Evolutionary conservation across 2,329 filamentous ascomycete genomes (phyloP), one percentile per base, ranked within the genome.

Genomic region (Fusarium musae): DNA sequence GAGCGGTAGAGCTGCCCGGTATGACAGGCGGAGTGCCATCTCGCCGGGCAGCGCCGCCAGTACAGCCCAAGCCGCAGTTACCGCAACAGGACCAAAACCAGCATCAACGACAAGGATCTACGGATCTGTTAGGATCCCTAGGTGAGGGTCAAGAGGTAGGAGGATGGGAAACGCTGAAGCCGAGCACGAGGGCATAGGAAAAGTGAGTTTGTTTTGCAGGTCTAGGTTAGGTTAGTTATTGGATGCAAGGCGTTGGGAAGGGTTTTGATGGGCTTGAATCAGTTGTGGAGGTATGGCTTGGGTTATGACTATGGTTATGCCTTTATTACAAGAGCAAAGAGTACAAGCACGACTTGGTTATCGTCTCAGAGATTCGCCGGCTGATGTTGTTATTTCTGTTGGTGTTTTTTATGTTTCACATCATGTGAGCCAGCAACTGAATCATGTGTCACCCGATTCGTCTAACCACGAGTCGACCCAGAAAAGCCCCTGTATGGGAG

Each of bases 111-210:
- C 73, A 77, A 50, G 80, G 79, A 16, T 78, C 81, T 9, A 79
- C 83, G 53, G 83, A 83, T 67, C 73, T 85, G 47, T 77, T 88
- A 23, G 88, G 88, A 69, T 82, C 88, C 50, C 77, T 88, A 37
- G 84, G 84, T 47, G 87, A 88, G 49, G 83, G 76, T n/a, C 80
- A 81, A 40, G 86, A 85, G 42, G 82, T 89, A 79, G 85, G 85
- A 17, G 84, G 86, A 28, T 90, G 88, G 87, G 87, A 89, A 75
- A 86, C 87, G 9, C 75, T 90, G 76, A 87, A 87, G 77, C 88
- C 88, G 32, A 83, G 78, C 59, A 78, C 78, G 42, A 74, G 74
- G 53, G 61, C 73, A 63, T 75, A 69, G 60, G 17, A 43, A 49
- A 42, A 34, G 17, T 58, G 34, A 36, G n/a, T n/a, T 54, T 50